Base-by-base conservation (phyloP, 768 basidiomycete genomes). In the Rhodotorula taiwanensis region DNA sequence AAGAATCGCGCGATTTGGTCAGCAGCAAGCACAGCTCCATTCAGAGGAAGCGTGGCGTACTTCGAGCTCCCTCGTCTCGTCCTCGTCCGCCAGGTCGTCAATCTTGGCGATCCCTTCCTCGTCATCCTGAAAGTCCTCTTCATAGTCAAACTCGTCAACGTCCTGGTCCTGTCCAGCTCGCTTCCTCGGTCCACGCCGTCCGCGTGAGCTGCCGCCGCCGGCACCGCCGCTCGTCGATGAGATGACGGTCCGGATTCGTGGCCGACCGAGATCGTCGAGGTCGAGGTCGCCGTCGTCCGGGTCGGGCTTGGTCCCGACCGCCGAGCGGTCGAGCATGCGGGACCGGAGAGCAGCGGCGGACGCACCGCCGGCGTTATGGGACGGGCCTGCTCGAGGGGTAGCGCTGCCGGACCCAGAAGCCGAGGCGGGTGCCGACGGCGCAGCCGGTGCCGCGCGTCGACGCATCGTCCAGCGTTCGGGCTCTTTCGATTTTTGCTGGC, bases 101-200 rank as follows among this genome's bases (percentile, higher is more conserved):
- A 81, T 81, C 75, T 84, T 81, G 53, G 76, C 71, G 71, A 83
- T 83, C 71, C 91, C 89, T 39, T 92, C 89, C 63, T 92, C 89
- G 71, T 92, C 89, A 5, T 87, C 86, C 58, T 68, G 67, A 71
- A 89, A 86, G 23, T 87, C 86, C 71, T 86, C 87, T 71, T 91
- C 88, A 68, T 83, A 91, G 11, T 85, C 80, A 58, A 87, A 81
- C 74, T 92, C 89, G 72, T 92, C 89, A 63, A 87, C 72, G 71
- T 87, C 87, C 10, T 87, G 88, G 67, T 91, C 89, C 25, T 79
- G 84, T 85, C 87, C 69, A 9, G 20, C 49, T 2, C 51, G 23
- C 33, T 39, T 39, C 36, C 16, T 39, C 36, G 36, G 36, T 9
- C 36, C 36, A 9, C 16, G 9, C 11, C 51, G 14, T 81, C 78